Evolutionary conservation across 2,329 filamentous ascomycete species (phyloP), one percentile per base, ranked within the genome.

Genomic region (Fulvia fulva): DNA sequence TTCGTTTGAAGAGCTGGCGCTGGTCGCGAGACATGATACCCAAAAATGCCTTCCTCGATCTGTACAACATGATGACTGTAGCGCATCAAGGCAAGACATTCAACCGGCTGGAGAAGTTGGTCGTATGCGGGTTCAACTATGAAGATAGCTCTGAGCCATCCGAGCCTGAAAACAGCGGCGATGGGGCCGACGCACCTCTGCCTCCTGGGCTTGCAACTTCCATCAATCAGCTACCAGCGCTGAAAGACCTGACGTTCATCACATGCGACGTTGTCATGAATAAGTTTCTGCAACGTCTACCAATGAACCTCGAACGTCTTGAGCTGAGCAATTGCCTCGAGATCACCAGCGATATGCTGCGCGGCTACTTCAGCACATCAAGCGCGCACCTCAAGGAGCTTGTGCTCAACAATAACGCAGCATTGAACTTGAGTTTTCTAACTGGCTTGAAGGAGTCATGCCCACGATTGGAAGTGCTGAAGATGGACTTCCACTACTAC

Each of bases 251-350:
- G 11, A 79, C 86, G 1, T 86, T 97, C 63, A 85, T 92, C 68
- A 87, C 87, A 7, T 95, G 87, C 45, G 87, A 86, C 2, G 79
- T 89, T 32, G 81, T 91, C 58, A 88, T 88, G 67, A 81, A 85
- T 7, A 77, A 79, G 8, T 78, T 95, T 19, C 76, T 96, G n/a
- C 79, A 83, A 1, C 77, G 83, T 3, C 75, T 97, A 6, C 90
- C 92, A 0, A 79, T 76, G 11, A 81, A 77, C 3, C 78, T 97
- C 21, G 76, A 81, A 47, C 83, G 83, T 47, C 78, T 97, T 3
- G 87, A 87, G 63, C 77, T 97, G 16, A 84, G 86, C 63, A 93
- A 94, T 66, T 97, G 91, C 69, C 87, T 87, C 75, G 84, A 89
- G 61, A 75, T 96, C 9, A 85, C 80, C 4, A 87, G 90, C 0